phyloP scores from a whole-genome alignment of 2,329 filamentous ascomycete species.

The Fusarium tanahbumbuense region DNA sequence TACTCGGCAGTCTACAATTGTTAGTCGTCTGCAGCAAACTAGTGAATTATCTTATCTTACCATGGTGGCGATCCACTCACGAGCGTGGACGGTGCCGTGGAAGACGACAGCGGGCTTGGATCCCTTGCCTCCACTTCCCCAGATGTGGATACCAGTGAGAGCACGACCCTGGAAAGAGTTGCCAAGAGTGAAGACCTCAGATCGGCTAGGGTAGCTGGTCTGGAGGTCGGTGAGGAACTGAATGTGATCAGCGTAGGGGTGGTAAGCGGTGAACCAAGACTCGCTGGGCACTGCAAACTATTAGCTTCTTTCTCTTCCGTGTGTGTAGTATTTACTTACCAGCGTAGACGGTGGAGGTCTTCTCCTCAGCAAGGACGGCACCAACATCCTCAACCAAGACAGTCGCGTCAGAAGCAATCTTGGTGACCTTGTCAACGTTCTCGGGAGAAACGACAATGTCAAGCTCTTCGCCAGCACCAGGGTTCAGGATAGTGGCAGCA shows the following conservation, averaged over 20 bases:
- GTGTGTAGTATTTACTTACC: too few species aligned
- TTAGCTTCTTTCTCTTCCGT: too few species aligned
- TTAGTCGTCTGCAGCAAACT: rapidly evolving
- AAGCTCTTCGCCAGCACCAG: constrained; percentile 22
- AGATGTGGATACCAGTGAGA: constrained; percentile 34
- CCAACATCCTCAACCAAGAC: constrained; percentile 37
- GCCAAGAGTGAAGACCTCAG: constrained; percentile 27
- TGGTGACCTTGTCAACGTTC: constrained; percentile 26
- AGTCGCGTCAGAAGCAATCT: constrained; percentile 22
- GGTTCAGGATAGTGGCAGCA: constrained; percentile 31
- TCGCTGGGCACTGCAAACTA: constrained; percentile 16
- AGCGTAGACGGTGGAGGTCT: constrained; percentile 23
- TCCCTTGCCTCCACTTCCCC: constrained; percentile 35
- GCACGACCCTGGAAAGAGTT: constrained; percentile 28
- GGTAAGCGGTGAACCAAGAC: constrained; percentile 33
- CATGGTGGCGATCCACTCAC: constrained; percentile 36
- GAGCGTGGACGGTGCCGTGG: constrained; percentile 35
- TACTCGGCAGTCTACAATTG: constrained; percentile 18
- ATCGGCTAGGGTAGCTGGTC: constrained; percentile 27
- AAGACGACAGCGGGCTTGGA: constrained; percentile 35
- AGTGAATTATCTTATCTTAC: background rate
- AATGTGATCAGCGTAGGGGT: constrained; percentile 31
- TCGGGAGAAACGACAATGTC: constrained; percentile 34
- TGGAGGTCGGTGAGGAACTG: constrained; percentile 29
- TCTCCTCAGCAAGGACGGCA: constrained; percentile 25